Percentiles rank a stretch among this genome's conserved stretches.
These are phyloP conservation scores for Rhodomyrtus tomentosa DNA, from an alignment of 345 rosid species.

Conservation along the genomic window DNA sequence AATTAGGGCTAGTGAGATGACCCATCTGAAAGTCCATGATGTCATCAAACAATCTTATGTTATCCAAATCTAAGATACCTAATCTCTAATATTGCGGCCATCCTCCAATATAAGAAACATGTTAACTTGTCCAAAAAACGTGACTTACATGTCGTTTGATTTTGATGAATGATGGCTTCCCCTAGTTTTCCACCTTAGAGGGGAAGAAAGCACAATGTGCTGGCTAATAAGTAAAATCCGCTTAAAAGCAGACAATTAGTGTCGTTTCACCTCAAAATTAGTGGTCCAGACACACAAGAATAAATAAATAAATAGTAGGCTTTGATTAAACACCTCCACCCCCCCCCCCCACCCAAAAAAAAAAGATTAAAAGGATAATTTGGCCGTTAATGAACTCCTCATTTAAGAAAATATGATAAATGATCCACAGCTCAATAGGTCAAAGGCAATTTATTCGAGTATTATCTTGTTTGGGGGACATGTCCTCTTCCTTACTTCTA, in stretches of 20 bases:
- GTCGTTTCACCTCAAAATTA: not conserved
- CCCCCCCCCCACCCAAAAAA: no score
- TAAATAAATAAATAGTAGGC: not conserved
- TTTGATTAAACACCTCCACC: not conserved
- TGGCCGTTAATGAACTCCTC: not conserved
- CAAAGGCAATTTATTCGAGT: not conserved
- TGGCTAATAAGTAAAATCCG: not conserved
- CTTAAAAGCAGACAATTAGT: not conserved
- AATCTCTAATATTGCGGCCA: not conserved
- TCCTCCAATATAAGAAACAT: not conserved
- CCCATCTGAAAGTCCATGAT: not conserved
- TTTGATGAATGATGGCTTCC: not conserved
- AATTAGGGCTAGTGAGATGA: not conserved
- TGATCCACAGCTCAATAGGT: not conserved
- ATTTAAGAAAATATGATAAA: not conserved
- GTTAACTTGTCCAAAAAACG: not conserved
- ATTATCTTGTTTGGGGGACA: not conserved
- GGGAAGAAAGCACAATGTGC: not conserved
- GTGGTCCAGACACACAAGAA: not conserved
- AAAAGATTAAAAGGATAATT: no score
- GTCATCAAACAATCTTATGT: not conserved
- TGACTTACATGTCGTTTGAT: not conserved
- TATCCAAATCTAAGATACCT: not conserved
- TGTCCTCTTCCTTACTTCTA: not conserved
- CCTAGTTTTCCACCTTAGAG: not conserved